These are phyloP conservation scores for Candida freyschussii DNA, from an alignment of 1,139 yeast genomes.

Conservation along the genomic window DNA sequence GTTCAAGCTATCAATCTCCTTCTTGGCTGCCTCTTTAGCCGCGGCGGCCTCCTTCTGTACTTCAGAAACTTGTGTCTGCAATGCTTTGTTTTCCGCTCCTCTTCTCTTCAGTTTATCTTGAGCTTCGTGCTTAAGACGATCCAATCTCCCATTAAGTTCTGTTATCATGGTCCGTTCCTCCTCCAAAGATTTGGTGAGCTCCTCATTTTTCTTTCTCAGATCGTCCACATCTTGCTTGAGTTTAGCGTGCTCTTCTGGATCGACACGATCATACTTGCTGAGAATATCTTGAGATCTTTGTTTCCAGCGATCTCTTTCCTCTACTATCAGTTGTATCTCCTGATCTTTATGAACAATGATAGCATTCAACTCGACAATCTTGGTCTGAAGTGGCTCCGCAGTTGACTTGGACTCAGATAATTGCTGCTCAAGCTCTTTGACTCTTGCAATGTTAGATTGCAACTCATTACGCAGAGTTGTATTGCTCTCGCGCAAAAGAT, in stretches of 20 bases:
- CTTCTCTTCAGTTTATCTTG: slow-evolving; percentile 30
- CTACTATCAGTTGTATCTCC: slow-evolving; percentile 34
- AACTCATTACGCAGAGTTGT: slow-evolving; percentile 57
- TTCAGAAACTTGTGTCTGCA: slow-evolving; percentile 6
- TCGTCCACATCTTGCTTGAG: slow-evolving; percentile 31
- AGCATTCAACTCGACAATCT: slow-evolving; percentile 33
- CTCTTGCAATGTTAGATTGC: slow-evolving; percentile 20
- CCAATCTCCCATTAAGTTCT: slow-evolving; percentile 29
- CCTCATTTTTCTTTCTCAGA: slow-evolving; percentile 18
- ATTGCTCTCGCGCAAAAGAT: slow-evolving; percentile 71
- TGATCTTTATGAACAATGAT: slow-evolving; percentile 39
- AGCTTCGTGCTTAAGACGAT: slow-evolving; percentile 29
- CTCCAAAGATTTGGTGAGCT: slow-evolving; percentile 5
- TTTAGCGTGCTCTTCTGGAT: slow-evolving; percentile 40
- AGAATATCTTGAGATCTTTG: slow-evolving; percentile 43
- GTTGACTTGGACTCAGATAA: slow-evolving; percentile 32
- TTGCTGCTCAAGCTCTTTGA: slow-evolving; percentile 30
- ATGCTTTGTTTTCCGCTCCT: slow-evolving; percentile 10
- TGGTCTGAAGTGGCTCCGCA: slow-evolving; percentile 30
- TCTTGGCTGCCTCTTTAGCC: slow-evolving; percentile 5
- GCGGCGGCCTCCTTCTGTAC: slow-evolving; percentile 6
- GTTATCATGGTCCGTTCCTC: slow-evolving; percentile 18
- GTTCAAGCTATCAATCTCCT: slow-evolving; percentile 12
- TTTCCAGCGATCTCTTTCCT: slow-evolving; percentile 51
- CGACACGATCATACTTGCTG: slow-evolving; percentile 43